Conservation (phyloP, 768 basidiomycete genomes). For the Tylopilus sp. region DNA sequence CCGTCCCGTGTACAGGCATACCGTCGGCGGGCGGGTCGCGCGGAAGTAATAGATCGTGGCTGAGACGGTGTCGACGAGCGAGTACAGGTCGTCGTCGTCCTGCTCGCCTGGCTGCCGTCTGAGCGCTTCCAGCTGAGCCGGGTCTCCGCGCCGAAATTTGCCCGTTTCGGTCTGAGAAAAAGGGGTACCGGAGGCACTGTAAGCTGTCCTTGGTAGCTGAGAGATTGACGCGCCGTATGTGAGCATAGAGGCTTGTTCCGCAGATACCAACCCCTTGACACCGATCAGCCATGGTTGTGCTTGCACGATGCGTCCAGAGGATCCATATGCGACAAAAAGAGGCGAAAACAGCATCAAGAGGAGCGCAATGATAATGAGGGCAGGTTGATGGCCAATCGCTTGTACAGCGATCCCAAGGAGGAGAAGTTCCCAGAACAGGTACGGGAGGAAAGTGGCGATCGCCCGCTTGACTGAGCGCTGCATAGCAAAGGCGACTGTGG, state of each 20-base stretch:
- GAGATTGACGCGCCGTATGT: no score
- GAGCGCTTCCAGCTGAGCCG: neutral
- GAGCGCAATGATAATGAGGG: neutral
- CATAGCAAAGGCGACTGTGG: conserved; percentile 13
- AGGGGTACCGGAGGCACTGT: conserved; percentile 18
- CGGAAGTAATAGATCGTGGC: conserved; percentile 25
- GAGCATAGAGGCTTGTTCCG: conserved; percentile 20
- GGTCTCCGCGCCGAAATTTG: conserved; percentile 17
- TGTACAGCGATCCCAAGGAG: neutral
- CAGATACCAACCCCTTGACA: conserved; percentile 25
- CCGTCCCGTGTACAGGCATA: no score
- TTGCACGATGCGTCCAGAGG: conserved; percentile 14
- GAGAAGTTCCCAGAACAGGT: conserved; percentile 5
- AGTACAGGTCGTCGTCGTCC: conserved; percentile 14
- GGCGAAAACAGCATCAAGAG: conserved; percentile 15
- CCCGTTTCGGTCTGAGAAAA: conserved; percentile 8
- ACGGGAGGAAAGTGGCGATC: neutral
- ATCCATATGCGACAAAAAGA: conserved; percentile 10
- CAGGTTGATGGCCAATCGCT: neutral
- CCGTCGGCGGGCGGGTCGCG: no score
- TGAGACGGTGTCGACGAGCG: conserved; percentile 23
- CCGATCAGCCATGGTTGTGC: conserved; percentile 24
- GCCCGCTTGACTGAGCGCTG: conserved; percentile 11
- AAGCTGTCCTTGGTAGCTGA: conserved; percentile 8
- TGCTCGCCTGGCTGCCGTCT: neutral